Base-by-base conservation (phyloP, 371 early-diverging fungal genomes). In the Mortierella sp. region DNA sequence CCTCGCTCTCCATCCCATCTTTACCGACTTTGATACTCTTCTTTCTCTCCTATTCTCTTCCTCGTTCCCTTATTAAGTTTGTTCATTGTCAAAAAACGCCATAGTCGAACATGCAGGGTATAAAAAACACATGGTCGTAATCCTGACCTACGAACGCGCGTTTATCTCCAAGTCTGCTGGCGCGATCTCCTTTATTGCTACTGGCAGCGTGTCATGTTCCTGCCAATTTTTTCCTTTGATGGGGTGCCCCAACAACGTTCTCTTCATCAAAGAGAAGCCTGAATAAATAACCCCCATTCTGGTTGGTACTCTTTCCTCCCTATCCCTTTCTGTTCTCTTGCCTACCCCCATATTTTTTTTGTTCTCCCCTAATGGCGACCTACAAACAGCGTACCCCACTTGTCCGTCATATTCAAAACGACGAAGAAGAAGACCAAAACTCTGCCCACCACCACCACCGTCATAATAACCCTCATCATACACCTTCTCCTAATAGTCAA, bases 361-460 rank as follows among this genome's bases (percentile, higher is more conserved):
- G 24, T 64, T 10, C 10, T 24, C 40, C 10, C 52, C 40, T 16
- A 19, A 75, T 75, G 76, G 76, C 76, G 0, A 76, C 76, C 0
- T 76, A 76, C 31, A 76, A 76, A 47, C 76, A 76, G 58, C 70
- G 71, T 29, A 31, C 66, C 22, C 65, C 43, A 58, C 19, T 34
- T 7, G 1, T 13, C 37, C 58, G 58, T 19, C 34, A 58, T 58
- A 19, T 37, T 34, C 58, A 58, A 16, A 34, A 19, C 19, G 34
- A 34, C 1, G 34, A 58, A 31, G 58, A 55, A 19, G 34, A 58
- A 22, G 34, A 58, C 22, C 16, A 4, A 11, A 37, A 34, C 58
- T 19, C 58, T 22, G 19, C 19, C 29, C 58, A 58, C 14, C 31
- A 19, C 2, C 47, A 47, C 2, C 44, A 44, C 2, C 31, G 16